phyloP scores from a whole-genome alignment of 805 yeast genomes.

The Yueomyces sp. region DNA sequence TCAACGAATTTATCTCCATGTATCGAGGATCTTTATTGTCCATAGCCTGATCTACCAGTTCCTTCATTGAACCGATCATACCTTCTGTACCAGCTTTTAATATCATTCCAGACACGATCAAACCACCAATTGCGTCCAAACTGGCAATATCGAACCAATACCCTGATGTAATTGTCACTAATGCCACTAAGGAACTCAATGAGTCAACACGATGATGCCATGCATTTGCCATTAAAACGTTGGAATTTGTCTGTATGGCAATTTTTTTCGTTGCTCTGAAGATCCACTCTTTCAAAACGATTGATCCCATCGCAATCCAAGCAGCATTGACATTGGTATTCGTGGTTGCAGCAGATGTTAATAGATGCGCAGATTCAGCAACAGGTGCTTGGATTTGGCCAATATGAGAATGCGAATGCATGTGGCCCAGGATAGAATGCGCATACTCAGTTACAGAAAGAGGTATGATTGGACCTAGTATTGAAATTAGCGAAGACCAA shows the following conservation, averaged over 20 bases:
- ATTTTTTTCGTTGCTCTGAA: conserved; percentile 71
- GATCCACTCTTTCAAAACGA: conserved; percentile 77
- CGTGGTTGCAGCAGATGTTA: conserved; percentile 6
- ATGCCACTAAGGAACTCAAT: conserved; percentile 80
- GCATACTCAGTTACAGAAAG: conserved; percentile 42
- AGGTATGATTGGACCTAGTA: conserved; percentile 57
- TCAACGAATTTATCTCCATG: conserved; percentile 15
- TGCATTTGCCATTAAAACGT: conserved; percentile 89
- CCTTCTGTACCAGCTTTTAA: conserved; percentile 78
- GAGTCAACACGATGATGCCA: conserved; percentile 98
- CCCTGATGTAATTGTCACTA: conserved; percentile 77
- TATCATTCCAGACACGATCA: conserved; percentile 69
- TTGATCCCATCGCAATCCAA: conserved; percentile 87
- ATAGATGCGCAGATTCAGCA: neutral
- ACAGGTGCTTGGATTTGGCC: neutral
- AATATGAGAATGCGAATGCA: conserved; percentile 27
- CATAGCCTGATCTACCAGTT: conserved; percentile 64
- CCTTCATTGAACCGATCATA: conserved; percentile 53
- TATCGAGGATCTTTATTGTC: conserved; percentile 38
- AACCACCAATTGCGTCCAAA: conserved; percentile 87
- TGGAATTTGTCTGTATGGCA: conserved; percentile 67
- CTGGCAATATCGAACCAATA: conserved; percentile 65
- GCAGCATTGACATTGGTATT: conserved; percentile 80
- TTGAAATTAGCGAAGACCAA: conserved; percentile 62
- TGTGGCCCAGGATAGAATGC: conserved; percentile 20